Base-by-base conservation (phyloP, 148 eudicot genomes). In the Euryodendron excelsum region DNA sequence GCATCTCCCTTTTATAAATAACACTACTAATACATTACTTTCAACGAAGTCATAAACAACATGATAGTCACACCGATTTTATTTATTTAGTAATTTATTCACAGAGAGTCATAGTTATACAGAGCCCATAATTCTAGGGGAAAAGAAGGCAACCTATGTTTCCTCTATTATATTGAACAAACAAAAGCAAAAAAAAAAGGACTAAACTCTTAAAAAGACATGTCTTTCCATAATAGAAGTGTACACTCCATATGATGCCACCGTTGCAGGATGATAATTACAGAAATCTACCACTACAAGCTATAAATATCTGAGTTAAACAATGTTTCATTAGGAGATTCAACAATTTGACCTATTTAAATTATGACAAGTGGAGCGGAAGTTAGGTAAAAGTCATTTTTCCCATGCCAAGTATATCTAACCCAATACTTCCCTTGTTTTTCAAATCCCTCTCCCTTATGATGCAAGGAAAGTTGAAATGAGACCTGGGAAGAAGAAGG, bases 371-470 rank as follows among this genome's bases (percentile, higher is more conserved):
- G 59, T 63, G 63, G 25, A 76, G 30, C 14, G 20, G 36, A 70
- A 39, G 76, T 76, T 76, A 52, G 80, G 83, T 67, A 81, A 61
- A 76, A 50, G 25, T 25, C 72, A 52, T 52, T 76, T 76, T 76
- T 60, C 64, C 56, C 41, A 64, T 61, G 39, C 59, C 72, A 12
- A 45, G 36, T 45, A 50, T 50, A 25, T 62, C 75, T 18, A 25
- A 53, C 9, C 64, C 14, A 67, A 41, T 1, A 63, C 13, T 69
- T 55, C 23, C 79, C 21, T n/a, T 50, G 20, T 23, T 47, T 45
- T 27, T 37, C 36, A 27, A 76, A 70, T 9, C 47, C 55, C 6
- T 62, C 69, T 60, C 69, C 69, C 33, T 37, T 18, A 64, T 76
- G 80, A 50, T 48, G 53, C 15, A 63, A 30, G 50, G 5, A 37